These are phyloP conservation scores for Nothophaeocryptopus gaeumannii DNA, from an alignment of 2,329 filamentous ascomycete species.

Conservation along the genomic window DNA sequence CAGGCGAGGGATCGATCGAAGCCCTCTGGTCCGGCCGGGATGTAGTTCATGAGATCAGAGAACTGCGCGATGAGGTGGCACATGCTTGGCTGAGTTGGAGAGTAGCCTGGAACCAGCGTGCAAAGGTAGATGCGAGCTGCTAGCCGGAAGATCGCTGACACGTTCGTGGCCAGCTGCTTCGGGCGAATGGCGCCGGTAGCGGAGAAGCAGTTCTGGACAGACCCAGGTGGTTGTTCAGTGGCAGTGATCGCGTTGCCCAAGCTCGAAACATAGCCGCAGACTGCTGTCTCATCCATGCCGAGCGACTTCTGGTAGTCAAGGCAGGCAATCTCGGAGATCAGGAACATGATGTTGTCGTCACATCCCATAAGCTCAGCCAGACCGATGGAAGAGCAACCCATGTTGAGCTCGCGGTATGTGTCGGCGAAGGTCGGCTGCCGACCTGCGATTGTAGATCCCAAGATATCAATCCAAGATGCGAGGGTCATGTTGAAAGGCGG, in stretches of 20 bases:
- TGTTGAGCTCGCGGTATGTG: conserved; percentile 92
- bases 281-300: conserved; percentile 77
- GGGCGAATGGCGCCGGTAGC: conserved; percentile 72
- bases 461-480: conserved; percentile 93
- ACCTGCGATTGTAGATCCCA: conserved; percentile 88
- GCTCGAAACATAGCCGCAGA: conserved; percentile 86
- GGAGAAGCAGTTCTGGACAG: conserved; percentile 52
- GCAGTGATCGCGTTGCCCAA: conserved; percentile 81
- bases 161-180: conserved; percentile 80
- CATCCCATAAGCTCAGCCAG: conserved; percentile 95
- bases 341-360: conserved; percentile 94
- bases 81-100: conserved; percentile 69
- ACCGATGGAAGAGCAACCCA: conserved; percentile 64
- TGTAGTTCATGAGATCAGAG: conserved; percentile 70
- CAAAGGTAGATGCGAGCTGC: conserved; percentile 96
- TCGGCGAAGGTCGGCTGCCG: conserved; percentile 84
- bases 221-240: conserved; percentile 60
- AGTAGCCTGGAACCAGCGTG: conserved; percentile 86
- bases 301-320: conserved; percentile 82
- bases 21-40: conserved; percentile 75
- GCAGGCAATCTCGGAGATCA: conserved; percentile 96
- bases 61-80: conserved; percentile 76
- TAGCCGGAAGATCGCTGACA: conserved; percentile 85
- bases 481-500: conserved; percentile 94
- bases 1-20: conserved; percentile 90